Conservation (phyloP, 1,284 basidiomycete species). For the Ustilago sp. region DNA sequence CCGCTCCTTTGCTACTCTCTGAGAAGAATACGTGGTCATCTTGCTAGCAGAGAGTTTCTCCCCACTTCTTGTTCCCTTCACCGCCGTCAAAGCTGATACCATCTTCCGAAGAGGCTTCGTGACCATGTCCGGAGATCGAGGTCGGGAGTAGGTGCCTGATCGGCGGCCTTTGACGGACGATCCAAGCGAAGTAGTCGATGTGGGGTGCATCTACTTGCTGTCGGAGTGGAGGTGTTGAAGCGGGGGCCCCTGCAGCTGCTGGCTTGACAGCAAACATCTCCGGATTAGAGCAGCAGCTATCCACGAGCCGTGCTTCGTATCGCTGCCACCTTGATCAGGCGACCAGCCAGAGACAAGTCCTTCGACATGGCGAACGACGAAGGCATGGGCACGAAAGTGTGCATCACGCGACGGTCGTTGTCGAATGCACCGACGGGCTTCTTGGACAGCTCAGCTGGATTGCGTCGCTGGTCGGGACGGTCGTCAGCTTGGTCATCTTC, state of each 20-base stretch:
- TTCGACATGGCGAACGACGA: constrained; percentile 29
- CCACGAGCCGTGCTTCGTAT: constrained; percentile 40
- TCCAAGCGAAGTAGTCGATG: constrained; percentile 27
- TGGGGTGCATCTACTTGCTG: constrained; percentile 6
- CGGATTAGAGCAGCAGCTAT: constrained; percentile 23
- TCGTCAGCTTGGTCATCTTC: constrained; percentile 13
- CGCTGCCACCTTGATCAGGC: constrained; percentile 28
- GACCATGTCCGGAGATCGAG: constrained; percentile 20
- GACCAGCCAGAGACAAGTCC: constrained; percentile 24
- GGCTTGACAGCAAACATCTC: constrained; percentile 22
- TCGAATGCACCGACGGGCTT: constrained; percentile 13
- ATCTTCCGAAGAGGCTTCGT: constrained; percentile 37
- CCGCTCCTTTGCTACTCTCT: constrained; percentile 22
- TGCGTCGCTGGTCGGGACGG: constrained; percentile 6
- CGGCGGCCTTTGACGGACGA: constrained; percentile 23
- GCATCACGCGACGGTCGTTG: constrained; percentile 27
- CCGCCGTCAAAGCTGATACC: constrained; percentile 21
- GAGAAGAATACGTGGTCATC: constrained; percentile 24
- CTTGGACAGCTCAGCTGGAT: neutral
- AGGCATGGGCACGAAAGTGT: constrained; percentile 27
- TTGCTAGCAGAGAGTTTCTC: constrained; percentile 27
- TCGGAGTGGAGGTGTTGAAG: constrained; percentile 10
- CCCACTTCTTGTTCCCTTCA: constrained; percentile 21
- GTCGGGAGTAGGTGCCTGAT: constrained; percentile 24
- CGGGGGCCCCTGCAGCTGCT: neutral